These are phyloP conservation scores for Gossypium longicalyx DNA, from an alignment of 345 rosid species.

Conservation along the genomic window DNA sequence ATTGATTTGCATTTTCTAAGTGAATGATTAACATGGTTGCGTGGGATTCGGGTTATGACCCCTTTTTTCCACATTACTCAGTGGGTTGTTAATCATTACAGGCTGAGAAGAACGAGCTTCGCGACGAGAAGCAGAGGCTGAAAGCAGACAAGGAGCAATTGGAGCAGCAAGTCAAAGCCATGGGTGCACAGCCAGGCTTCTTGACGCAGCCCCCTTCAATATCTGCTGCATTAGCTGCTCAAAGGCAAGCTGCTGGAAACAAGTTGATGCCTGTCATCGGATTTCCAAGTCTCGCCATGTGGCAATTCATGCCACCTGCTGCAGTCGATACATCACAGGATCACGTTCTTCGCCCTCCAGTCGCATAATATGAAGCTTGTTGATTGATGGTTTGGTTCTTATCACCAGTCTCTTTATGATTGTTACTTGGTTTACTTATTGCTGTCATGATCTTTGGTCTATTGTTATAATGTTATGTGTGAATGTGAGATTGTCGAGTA, in stretches of 20 bases:
- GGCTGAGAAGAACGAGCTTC: conserved; percentile 87
- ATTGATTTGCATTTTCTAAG: conserved; percentile 1
- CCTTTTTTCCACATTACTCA: neutral
- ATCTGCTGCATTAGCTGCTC: conserved; percentile 69
- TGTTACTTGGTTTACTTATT: conserved; percentile 7
- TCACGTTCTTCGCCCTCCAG: conserved; percentile 92
- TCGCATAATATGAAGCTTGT: conserved; percentile 39
- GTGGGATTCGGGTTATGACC: neutral
- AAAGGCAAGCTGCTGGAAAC: conserved; percentile 78
- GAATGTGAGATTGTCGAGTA: neutral
- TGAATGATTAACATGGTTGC: neutral
- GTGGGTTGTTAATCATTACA: conserved; percentile 21
- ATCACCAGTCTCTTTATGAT: neutral
- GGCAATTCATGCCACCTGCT: conserved; percentile 98
- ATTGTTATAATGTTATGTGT: neutral
- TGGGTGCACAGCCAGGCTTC: conserved; percentile 59
- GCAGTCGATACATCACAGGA: conserved; percentile 89
- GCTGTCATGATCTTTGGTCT: neutral
- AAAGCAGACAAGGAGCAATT: conserved; percentile 58
- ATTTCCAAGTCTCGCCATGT: conserved; percentile 93
- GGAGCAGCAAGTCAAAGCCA: conserved; percentile 61
- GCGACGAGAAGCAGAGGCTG: conserved; percentile 65
- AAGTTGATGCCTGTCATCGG: conserved; percentile 82
- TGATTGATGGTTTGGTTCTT: conserved; percentile 11
- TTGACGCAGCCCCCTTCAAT: conserved; percentile 48